Conservation (phyloP, 192 early-diverging fungal species). For the Podila verticillata region DNA sequence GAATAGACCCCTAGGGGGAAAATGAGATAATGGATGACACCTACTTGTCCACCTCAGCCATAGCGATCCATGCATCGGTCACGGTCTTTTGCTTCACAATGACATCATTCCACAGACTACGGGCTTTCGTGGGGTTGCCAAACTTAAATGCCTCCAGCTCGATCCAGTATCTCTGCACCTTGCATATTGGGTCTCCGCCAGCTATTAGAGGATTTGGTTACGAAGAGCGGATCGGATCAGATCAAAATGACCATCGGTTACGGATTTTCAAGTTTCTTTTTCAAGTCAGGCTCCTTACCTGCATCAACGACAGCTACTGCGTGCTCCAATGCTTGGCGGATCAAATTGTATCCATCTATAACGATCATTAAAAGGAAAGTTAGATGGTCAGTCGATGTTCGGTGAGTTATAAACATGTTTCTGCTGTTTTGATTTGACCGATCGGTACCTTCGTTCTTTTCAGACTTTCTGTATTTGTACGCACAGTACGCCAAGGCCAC, state of each 20-base stretch:
- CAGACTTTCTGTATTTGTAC: background rate
- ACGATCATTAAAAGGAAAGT: no score
- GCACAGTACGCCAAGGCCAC: constrained; percentile 18
- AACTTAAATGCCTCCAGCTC: constrained; percentile 17
- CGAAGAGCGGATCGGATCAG: no score
- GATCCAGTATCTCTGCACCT: constrained; percentile 30
- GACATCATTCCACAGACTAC: constrained; percentile 23
- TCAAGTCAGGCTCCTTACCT: constrained; percentile 4
- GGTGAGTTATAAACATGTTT: no score
- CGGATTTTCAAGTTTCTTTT: no score
- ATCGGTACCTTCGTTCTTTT: constrained; percentile 13
- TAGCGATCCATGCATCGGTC: constrained; percentile 28
- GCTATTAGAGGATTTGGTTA: constrained; percentile 8
- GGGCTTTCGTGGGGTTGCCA: constrained; percentile 17
- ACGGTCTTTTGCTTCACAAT: constrained; percentile 18
- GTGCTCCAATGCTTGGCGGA: constrained; percentile 21
- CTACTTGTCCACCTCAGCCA: constrained; percentile 29
- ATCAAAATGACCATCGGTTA: no score
- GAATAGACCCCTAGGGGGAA: background rate
- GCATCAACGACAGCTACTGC: constrained; percentile 19
- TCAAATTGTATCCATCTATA: constrained; percentile 9
- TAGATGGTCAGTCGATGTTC: no score
- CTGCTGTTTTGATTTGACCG: no score
- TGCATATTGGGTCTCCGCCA: constrained; percentile 37
- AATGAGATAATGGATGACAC: background rate